A percentile compares a stretch with the other conserved stretches of the same genome.
Evolutionary conservation across 2,329 filamentous ascomycete genomes (phyloP).

Genomic region (Fusarium sp.): DNA sequence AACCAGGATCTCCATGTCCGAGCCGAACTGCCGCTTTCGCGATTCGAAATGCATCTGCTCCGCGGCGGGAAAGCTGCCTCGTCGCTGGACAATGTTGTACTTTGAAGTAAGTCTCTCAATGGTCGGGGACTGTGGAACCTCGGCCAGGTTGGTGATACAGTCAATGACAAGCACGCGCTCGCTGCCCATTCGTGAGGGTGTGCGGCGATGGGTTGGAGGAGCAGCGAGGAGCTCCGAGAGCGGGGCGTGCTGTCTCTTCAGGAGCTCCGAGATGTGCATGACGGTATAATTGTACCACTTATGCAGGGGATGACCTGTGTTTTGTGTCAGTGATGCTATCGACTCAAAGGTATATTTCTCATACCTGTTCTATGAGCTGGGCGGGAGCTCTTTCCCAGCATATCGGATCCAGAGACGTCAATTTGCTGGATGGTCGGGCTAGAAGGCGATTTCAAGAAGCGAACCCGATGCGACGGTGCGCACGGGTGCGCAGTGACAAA

Average conservation of each 20-base stretch:
- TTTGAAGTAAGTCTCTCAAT: slow-evolving; percentile 55
- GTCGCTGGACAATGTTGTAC: slow-evolving; percentile 53
- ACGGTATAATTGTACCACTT: slow-evolving; percentile 74
- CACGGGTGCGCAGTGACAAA: slow-evolving; percentile 79
- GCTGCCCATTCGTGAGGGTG: slow-evolving; percentile 45
- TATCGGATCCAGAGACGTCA: slow-evolving; percentile 64
- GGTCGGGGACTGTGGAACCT: slow-evolving; percentile 66
- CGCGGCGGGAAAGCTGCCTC: slow-evolving; percentile 60
- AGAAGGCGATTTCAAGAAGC: slow-evolving; percentile 71
- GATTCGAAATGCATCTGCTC: slow-evolving; percentile 71
- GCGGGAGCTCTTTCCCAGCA: slow-evolving; percentile 62
- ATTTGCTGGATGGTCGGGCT: slow-evolving; percentile 74
- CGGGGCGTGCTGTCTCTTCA: slow-evolving; percentile 62
- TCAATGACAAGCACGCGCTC: slow-evolving; percentile 72
- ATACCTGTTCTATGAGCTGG: slow-evolving; percentile 65
- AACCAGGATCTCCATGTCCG: slow-evolving; percentile 79
- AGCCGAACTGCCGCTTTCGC: slow-evolving; percentile 71
- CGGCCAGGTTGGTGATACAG: slow-evolving; percentile 71
- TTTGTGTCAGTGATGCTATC: slow-evolving; percentile 28
- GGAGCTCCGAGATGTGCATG: slow-evolving; percentile 71
- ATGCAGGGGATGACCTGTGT: slow-evolving; percentile 73
- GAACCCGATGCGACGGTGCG: slow-evolving; percentile 70
- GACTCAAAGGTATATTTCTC: slow-evolving; percentile 16
- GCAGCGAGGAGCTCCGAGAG: slow-evolving; percentile 64
- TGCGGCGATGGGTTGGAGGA: slow-evolving; percentile 52